Percentiles rank a stretch among this genome's conserved stretches.
Conservation (phyloP, 352 stramenopile species). For the Globisporangium okanoganense region DNA sequence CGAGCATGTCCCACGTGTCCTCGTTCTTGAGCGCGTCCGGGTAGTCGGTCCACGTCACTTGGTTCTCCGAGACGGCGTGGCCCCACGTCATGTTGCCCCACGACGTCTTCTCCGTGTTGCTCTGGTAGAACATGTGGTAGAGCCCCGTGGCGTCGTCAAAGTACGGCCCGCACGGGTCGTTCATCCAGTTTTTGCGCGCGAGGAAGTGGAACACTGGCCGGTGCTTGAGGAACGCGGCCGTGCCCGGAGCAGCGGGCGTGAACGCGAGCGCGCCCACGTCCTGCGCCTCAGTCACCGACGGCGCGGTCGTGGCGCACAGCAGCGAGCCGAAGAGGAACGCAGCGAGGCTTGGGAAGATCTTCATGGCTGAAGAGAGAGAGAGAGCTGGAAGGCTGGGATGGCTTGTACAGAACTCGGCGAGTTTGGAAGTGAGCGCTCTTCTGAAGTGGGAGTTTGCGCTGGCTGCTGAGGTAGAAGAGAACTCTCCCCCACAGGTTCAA, state of each 20-base stretch:
- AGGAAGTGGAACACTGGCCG: slow-evolving; percentile 60
- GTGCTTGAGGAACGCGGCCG: slow-evolving; percentile 47
- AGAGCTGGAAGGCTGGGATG: not conserved
- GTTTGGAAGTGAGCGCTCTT: slow-evolving; percentile 5
- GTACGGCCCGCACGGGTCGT: slow-evolving; percentile 77
- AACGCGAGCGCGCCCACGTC: slow-evolving; percentile 24
- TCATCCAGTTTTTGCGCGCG: slow-evolving; percentile 76
- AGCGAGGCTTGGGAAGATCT: slow-evolving; percentile 23
- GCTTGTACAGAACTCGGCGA: slow-evolving; percentile 5
- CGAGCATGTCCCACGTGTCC: slow-evolving; percentile 64
- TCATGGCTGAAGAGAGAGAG: slow-evolving; percentile 13
- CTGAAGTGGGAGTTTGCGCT: slow-evolving; percentile 4
- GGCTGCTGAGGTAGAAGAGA: not conserved
- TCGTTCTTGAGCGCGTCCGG: slow-evolving; percentile 53
- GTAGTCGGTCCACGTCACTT: slow-evolving; percentile 69
- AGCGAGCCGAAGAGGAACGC: slow-evolving; percentile 15
- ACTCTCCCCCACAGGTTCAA: not conserved
- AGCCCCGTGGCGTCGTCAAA: slow-evolving; percentile 51
- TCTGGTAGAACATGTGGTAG: slow-evolving; percentile 85
- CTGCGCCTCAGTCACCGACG: not conserved
- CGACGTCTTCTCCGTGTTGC: slow-evolving; percentile 48
- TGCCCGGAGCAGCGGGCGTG: slow-evolving; percentile 23
- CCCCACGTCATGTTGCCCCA: slow-evolving; percentile 81
- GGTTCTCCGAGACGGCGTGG: slow-evolving; percentile 66
- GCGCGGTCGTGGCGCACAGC: slow-evolving; percentile 2